Percentiles rank a stretch among this genome's conserved stretches.
Evolutionary conservation across 495 filamentous ascomycete genomes (phyloP).

Genomic region (Letharia lupina): DNA sequence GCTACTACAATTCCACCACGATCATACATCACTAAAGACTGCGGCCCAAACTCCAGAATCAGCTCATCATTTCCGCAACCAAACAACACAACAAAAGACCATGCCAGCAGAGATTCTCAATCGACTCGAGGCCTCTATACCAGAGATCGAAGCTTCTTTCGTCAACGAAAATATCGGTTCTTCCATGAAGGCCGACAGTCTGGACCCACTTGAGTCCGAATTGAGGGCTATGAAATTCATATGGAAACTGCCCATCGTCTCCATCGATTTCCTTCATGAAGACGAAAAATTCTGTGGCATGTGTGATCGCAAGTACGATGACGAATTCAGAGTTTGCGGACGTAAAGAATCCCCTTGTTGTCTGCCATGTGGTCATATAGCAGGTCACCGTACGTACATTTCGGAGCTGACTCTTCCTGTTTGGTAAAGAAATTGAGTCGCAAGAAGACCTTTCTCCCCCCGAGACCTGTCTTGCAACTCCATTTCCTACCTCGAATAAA

Average conservation of each 20-base stretch:
- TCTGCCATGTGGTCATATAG: background rate
- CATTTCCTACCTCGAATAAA: no score
- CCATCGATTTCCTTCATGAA: background rate
- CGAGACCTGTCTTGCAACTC: no score
- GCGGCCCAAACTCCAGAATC: background rate
- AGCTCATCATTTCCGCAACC: background rate
- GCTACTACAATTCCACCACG: background rate
- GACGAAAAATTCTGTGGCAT: background rate
- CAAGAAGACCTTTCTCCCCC: no score
- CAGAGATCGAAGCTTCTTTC: background rate
- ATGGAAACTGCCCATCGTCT: background rate
- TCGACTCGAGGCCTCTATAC: background rate
- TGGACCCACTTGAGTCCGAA: background rate
- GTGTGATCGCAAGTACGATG: background rate
- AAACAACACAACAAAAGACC: background rate
- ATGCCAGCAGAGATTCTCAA: slow-evolving; percentile 8
- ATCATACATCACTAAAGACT: background rate
- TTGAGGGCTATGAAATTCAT: background rate
- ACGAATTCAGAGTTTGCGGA: background rate
- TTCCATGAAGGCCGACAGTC: background rate
- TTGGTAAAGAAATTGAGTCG: no score
- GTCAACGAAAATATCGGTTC: background rate
- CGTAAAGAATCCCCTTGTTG: background rate
- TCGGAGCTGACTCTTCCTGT: no score
- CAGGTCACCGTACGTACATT: background rate